Evolutionary conservation across 2,329 filamentous ascomycete genomes (phyloP), one percentile per base, ranked within the genome.

Genomic region (Beauveria scarabaeidicola): DNA sequence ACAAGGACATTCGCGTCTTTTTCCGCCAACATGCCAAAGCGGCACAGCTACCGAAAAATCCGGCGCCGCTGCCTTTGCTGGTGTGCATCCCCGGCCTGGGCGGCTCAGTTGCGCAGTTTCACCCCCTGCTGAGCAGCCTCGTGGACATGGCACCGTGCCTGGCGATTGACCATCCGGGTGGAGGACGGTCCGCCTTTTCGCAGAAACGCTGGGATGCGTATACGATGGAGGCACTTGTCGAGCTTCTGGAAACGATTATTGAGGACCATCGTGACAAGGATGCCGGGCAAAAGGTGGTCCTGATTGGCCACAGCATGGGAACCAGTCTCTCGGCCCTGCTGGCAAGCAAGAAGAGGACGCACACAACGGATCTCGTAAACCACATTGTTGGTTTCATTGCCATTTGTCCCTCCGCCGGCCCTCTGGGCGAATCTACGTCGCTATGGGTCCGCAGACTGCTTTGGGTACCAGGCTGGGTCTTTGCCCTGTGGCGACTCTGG

Each of bases 1-100:
- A 97, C 70, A 81, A 85, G 2, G 82, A 81, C 36, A 81, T 97
- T 63, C 85, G 93, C 60, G 86, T 92, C 47, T 97, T 97, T 72
- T 92, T 88, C 74, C 84, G 88, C 60, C 83, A 84, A 58, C 94
- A 97, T 73, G 82, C 86, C 21, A 91, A 97, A 68, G 85, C 87
- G n/a, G 83, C 86, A 61, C 89, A 94, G 70, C 80, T 97, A 4
- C 91, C 90, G 3, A 81, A 78, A 46, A 80, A 85, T 62, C 89
- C 90, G 1, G 80, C 82, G 0, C 86, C 89, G 0, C 75, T 97
- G 11, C 94, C 94, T 1, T 76, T 99, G 10, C 76, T 97, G 3
- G 91, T 97, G 47, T 96, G 95, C 69, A 80, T 97, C 60, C 94
- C 97, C 69, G 94, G 94, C 1, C 80, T 97, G 10, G 94, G 93